Base-by-base conservation (phyloP, 2,329 filamentous ascomycete genomes). In the Decorospora gaudefroyi region DNA sequence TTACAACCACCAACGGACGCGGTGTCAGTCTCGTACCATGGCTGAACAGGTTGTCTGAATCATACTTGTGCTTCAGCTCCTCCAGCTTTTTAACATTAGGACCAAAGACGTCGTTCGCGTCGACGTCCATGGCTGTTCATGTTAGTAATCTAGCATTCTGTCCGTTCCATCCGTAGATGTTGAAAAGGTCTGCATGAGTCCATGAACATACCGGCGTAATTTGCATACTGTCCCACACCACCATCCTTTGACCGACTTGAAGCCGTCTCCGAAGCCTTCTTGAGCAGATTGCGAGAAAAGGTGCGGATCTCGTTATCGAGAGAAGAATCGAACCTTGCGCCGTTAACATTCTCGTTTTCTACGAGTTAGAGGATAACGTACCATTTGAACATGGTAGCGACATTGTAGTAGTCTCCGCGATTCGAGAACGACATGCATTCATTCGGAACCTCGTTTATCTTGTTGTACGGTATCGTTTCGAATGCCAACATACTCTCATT, bases 21-120 rank as follows among this genome's bases (percentile, higher is more conserved):
- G 56, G 58, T 9, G 49, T 55, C 27, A 65, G 42, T 39, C 51
- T 60, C 3, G 59, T 62, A 2, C 59, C 63, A 23, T 61, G 42
- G 22, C 56, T 59, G 43, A 70, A 70, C 23, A 67, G 18, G 33
- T 68, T 68, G 1, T 62, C 58, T 0, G 65, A 64, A 46, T 70
- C 67, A 18, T 65, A 69, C 49, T 65, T 67, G 10, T 58, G 40
- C 56, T 70, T 69, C 42, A 70, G 30, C 33, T 67, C 61, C 32
- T 54, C 52, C 9, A 70, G 43, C 15, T 55, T 56, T 46, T 58
- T 59, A n/a, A 64, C 58, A 42, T 69, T 69, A 3, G 42, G 53
- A 3, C 67, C 67, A 35, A 63, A 70, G 6, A 69, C 55, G 2
- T 64, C 59, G 13, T 53, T 55, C 1, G 64, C 61, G 2, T 52